phyloP scores from a whole-genome alignment of 768 basidiomycete genomes.

The Dacryopinax spathularia region DNA sequence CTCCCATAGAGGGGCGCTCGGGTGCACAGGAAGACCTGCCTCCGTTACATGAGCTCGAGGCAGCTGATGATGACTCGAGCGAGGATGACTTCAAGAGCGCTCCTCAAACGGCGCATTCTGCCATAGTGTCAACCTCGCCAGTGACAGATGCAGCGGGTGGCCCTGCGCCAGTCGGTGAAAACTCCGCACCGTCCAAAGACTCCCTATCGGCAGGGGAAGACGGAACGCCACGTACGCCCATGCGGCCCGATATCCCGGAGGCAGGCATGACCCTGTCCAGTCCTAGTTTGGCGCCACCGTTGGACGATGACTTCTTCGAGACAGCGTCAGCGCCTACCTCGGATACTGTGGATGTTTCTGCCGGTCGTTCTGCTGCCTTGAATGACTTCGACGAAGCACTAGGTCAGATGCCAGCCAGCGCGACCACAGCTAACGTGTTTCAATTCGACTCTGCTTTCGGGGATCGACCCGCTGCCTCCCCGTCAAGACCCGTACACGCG shows the following conservation, averaged over 20 bases:
- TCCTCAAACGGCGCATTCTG: background rate
- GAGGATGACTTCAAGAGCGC: conserved; percentile 10
- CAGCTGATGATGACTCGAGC: conserved; percentile 16
- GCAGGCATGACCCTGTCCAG: no score
- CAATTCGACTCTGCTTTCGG: conserved; percentile 52
- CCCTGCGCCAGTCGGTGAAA: conserved; percentile 11
- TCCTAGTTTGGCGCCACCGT: conserved; percentile 3
- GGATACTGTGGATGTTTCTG: background rate
- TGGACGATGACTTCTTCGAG: conserved; percentile 7
- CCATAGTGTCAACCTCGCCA: background rate
- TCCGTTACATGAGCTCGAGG: conserved; percentile 17
- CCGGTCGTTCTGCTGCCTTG: conserved; percentile 19
- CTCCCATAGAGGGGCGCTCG: background rate
- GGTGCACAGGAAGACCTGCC: conserved; percentile 10
- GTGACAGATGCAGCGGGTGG: conserved; percentile 1
- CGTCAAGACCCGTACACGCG: background rate
- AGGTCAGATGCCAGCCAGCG: conserved; percentile 34
- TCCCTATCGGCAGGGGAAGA: background rate
- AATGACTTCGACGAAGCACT: conserved; percentile 67
- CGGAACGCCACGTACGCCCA: background rate
- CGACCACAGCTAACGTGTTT: conserved; percentile 27
- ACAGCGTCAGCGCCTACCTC: conserved; percentile 3
- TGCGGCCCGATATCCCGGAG: background rate
- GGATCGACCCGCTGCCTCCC: conserved; percentile 33
- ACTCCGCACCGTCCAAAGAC: background rate